Percentiles rank a stretch among this genome's conserved stretches.
These are phyloP conservation scores for Mycena maculata DNA, from an alignment of 768 basidiomycete genomes.

Conservation along the genomic window DNA sequence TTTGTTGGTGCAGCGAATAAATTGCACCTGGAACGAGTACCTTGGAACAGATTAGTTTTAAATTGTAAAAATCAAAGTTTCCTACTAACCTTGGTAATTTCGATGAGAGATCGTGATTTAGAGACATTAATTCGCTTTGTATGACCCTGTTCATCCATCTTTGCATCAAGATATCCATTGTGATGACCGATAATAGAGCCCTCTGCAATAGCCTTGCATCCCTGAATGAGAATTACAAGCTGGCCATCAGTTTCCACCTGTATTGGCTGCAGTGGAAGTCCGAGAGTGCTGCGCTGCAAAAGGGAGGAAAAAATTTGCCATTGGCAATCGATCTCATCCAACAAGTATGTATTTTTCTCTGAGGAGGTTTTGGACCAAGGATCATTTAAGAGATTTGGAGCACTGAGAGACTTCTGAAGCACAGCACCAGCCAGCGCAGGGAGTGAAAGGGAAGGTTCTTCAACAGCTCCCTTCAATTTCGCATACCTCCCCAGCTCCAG, in stretches of 20 bases:
- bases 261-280: background rate
- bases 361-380: background rate
- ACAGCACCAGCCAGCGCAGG: background rate
- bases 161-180: background rate
- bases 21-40: constrained; percentile 7
- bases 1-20: constrained; percentile 4
- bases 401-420: background rate
- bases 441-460: background rate
- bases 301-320: background rate
- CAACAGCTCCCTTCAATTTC: background rate
- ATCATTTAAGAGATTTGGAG: background rate
- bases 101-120: background rate
- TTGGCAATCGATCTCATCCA: constrained; percentile 1
- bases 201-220: constrained; percentile 5
- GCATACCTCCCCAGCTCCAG: constrained; percentile 8
- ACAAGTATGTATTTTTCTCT: background rate
- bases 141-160: background rate
- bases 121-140: background rate
- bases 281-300: background rate
- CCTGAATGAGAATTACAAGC: constrained; percentile 5
- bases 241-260: background rate
- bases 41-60: background rate
- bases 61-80: background rate
- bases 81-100: background rate
- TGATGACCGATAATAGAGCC: background rate